Percentiles rank a stretch among this genome's conserved stretches.
Conservation (phyloP, 2,329 filamentous ascomycete species). For the Emmonsiellopsis sp. region DNA sequence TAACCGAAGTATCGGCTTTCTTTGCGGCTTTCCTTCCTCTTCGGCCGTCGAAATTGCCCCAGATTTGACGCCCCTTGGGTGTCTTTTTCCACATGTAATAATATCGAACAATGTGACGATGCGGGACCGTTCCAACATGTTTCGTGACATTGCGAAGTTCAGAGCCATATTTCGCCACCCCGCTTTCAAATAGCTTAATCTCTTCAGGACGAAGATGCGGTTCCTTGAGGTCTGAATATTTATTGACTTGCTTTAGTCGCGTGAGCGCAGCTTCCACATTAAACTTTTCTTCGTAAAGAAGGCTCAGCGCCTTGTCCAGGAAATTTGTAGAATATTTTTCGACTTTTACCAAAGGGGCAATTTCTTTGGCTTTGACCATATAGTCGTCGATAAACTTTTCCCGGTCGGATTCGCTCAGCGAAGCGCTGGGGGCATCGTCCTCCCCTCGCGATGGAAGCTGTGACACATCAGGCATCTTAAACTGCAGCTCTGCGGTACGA, state of each 20-base stretch:
- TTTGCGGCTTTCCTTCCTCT: conserved; percentile 84
- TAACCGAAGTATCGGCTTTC: conserved; percentile 52
- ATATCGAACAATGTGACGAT: conserved; percentile 75
- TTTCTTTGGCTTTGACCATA: conserved; percentile 57
- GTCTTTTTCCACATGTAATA: conserved; percentile 99
- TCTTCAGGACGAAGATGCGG: conserved; percentile 70
- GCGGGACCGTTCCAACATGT: conserved; percentile 68
- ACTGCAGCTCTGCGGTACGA: conserved; percentile 66
- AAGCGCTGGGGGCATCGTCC: conserved; percentile 28
- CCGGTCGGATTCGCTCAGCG: conserved; percentile 29
- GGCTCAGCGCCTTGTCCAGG: conserved; percentile 68
- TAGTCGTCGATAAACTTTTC: conserved; percentile 63
- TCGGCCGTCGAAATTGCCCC: conserved; percentile 78
- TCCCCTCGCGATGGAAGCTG: conserved; percentile 38
- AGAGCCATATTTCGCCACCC: conserved; percentile 78
- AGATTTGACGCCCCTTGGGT: conserved; percentile 71
- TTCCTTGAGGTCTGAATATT: conserved; percentile 66
- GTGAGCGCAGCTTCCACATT: conserved; percentile 61
- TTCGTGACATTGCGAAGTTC: conserved; percentile 75
- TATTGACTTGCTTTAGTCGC: conserved; percentile 58
- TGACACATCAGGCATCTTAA: conserved; percentile 58
- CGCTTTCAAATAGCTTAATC: conserved; percentile 85
- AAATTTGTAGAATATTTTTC: conserved; percentile 74
- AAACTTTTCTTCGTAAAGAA: conserved; percentile 64
- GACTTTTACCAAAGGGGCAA: conserved; percentile 60